Evolutionary conservation across 1,284 basidiomycete species (phyloP), one percentile per base, ranked within the genome.

Genomic region (Gymnopus androsaceus): DNA sequence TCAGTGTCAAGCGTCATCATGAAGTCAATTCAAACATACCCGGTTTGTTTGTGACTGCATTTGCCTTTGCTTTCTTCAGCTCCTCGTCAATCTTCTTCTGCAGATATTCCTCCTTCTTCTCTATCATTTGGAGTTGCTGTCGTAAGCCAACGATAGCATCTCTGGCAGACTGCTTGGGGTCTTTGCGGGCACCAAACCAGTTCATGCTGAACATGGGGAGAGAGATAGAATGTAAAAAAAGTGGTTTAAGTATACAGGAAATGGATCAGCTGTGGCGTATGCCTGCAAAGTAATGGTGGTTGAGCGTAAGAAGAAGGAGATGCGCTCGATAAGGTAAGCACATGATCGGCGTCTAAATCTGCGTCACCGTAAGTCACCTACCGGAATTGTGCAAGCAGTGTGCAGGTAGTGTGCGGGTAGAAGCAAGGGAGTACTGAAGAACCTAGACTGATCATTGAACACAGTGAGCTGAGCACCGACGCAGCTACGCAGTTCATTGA

Each of bases 61-160:
- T 96, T 21, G 90, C 86, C 72, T 85, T 90, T 25, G 97, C 97
- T 76, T 95, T 97, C 80, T 87, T 87, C 66, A 87, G 67, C 71
- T 98, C 96, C 60, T 98, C 95, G 40, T 97, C 94, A 65, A 99
- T 94, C 87, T 97, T 95, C 83, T 93, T 95, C 80, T 92, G 88
- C 62, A 98, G 78, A 74, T 93, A 82, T 74, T 98, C 95, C 78
- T 99, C 97, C 81, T 98, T 98, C 92, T 98, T 99, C 83, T 98
- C 95, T 64, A 99, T 88, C 87, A 98, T 91, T 73, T 95, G 85
- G 60, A 95, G 81, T 70, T 95, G 91, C 73, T 94, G 87, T 65
- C 94, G 83, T 64, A 96, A 79, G 31, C 77, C 80, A 58, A 96
- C 90, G 70, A 96, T 96, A 46, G 94, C 90, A 69, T 94, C 90